These are phyloP conservation scores for Fusarium ambrosium DNA, from an alignment of 2,329 filamentous ascomycete species.

Conservation along the genomic window DNA sequence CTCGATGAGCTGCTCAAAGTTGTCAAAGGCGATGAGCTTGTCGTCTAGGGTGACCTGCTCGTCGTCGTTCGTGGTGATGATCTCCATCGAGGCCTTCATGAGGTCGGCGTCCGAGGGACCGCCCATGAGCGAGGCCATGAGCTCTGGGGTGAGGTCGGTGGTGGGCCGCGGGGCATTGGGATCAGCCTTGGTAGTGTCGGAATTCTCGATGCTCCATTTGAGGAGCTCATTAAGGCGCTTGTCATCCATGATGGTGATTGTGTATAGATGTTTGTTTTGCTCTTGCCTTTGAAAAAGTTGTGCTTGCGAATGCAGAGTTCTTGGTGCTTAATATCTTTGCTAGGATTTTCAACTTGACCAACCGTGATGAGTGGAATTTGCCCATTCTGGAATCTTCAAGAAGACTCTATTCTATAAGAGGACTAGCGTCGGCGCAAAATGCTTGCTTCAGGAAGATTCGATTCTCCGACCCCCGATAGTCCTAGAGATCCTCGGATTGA, in stretches of 20 bases:
- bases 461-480: conserved; percentile 30
- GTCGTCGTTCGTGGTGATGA: conserved; percentile 73
- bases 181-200: conserved; percentile 50
- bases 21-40: conserved; percentile 90
- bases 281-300: neutral
- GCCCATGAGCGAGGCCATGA: conserved; percentile 82
- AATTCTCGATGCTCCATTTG: conserved; percentile 78
- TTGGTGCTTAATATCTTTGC: conserved; percentile 22
- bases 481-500: conserved; percentile 5
- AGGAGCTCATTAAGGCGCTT: conserved; percentile 79
- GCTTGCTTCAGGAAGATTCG: conserved; percentile 24
- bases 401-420: conserved; percentile 46
- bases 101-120: conserved; percentile 91
- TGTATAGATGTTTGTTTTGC: neutral
- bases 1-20: conserved; percentile 94
- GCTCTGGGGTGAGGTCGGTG: conserved; percentile 73
- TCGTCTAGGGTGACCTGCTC: conserved; percentile 76
- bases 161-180: conserved; percentile 50
- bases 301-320: conserved; percentile 9
- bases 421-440: conserved; percentile 44
- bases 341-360: conserved; percentile 33
- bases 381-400: conserved; percentile 60
- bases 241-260: conserved; percentile 59
- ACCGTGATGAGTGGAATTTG: conserved; percentile 44
- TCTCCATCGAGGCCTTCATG: conserved; percentile 87